Evolutionary conservation across 495 filamentous ascomycete species (phyloP), one percentile per base, ranked within the genome.

Genomic region (Penicillium lagena): DNA sequence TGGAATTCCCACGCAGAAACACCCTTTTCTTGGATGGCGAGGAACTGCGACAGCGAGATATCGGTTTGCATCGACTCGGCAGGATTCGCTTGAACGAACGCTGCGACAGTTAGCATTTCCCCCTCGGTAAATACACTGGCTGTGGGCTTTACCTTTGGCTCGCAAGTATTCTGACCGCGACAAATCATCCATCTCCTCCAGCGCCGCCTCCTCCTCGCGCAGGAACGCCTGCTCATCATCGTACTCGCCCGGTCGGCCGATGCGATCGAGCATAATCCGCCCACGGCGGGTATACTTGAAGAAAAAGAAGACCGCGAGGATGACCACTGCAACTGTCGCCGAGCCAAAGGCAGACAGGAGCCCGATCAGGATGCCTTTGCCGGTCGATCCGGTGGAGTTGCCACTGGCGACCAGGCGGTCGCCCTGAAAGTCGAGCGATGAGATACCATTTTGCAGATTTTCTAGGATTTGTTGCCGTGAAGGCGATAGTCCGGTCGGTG

Each of bases 1-100:
- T 96, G 91, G 49, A 98, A 98, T 63, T 97, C 93, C 93, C 93
- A 98, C 8, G 93, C 93, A 7, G 91, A 94, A 14, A 98, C 93
- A 39, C 93, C 93, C 63, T 98, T 98, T 64, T 98, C 93, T 70
- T 98, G 93, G 51, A 98, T 98, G 27, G 94, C 93, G 37, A 98
- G 75, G 58, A 95, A 97, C 62, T 98, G 93, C 34, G 94, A 96
- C 46, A 98, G 67, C 27, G 93, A 96, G 46, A 98, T 98, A 55
- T 98, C 93, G 49, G 93, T 98, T 55, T 90, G 89, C 49, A 88
- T 70, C 1, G 94, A 97, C 62, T 97, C 93, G 52, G 93, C 89
- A 1, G 94, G 94, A 58, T 98, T 95, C 30, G 83, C 88, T 72
- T 93, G 83, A 49, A 95, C 79, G 57, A 96, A 98, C 12, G 90